Evolutionary conservation across 495 filamentous ascomycete genomes (phyloP).

Genomic region (Xylaria palmicola): DNA sequence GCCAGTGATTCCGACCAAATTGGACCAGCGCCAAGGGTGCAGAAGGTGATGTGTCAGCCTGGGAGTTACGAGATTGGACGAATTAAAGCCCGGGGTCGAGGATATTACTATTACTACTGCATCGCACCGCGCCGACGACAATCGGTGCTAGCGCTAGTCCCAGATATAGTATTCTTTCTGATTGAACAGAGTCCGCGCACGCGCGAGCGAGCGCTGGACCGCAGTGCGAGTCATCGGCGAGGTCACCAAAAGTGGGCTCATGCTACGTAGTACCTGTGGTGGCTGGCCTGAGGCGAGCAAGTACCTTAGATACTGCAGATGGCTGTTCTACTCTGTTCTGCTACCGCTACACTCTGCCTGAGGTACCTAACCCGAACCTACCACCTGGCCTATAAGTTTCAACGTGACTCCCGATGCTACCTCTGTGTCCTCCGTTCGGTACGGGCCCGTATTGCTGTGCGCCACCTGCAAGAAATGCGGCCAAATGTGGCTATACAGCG

Average conservation of each 20-base stretch:
- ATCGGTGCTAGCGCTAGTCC: neutral
- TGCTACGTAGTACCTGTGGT: conserved; percentile 7
- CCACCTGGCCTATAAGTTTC: no score
- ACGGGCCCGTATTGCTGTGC: no score
- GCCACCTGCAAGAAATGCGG: neutral
- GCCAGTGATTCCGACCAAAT: no score
- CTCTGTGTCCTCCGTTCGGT: no score
- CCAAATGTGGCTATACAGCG: conserved; percentile 6
- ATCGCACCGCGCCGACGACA: no score
- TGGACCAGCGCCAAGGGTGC: neutral
- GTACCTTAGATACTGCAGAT: no score
- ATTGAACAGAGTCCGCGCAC: neutral
- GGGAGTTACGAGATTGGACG: neutral
- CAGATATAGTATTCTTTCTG: neutral
- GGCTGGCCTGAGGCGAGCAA: no score
- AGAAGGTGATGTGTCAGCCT: conserved; percentile 5
- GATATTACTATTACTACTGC: neutral
- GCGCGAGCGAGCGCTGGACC: neutral
- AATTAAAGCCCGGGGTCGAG: neutral
- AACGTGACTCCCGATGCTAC: no score
- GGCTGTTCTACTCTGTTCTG: no score
- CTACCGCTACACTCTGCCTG: no score
- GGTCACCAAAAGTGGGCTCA: neutral
- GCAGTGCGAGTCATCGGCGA: conserved; percentile 6
- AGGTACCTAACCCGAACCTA: no score